Percentiles rank a stretch among this genome's conserved stretches.
Conservation (phyloP, 176 grass and related monocot genomes). For the Ampelocalamus luodianensis region DNA sequence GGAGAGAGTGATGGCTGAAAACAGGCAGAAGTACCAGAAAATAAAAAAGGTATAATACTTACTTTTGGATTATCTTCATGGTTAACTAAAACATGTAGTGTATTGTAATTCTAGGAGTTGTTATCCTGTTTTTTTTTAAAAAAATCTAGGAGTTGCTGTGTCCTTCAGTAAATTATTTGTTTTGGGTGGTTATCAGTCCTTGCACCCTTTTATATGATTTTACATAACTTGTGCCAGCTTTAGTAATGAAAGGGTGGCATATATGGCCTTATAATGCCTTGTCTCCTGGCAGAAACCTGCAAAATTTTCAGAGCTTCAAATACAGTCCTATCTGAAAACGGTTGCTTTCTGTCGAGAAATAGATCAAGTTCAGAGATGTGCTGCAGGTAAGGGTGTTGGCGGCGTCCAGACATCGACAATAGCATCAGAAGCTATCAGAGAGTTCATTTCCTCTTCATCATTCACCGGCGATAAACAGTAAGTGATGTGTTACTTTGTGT, state of each 20-base stretch:
- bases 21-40: conserved; percentile 97
- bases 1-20: conserved; percentile 97
- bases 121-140: too few relatives aligned
- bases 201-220: neutral
- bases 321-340: conserved; percentile 98
- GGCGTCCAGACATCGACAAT: conserved; percentile 90
- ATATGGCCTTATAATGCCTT: conserved; percentile 19
- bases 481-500: conserved; percentile 46
- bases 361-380: conserved; percentile 77
- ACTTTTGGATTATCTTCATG: conserved; percentile 31
- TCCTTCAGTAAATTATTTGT: conserved; percentile 33
- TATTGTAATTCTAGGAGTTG: neutral
- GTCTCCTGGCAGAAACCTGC: conserved; percentile 68
- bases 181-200: neutral
- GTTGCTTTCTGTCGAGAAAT: conserved; percentile 96
- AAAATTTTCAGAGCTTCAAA: conserved; percentile 98
- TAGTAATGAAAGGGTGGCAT: neutral
- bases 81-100: neutral
- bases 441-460: conserved; percentile 96
- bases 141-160: neutral
- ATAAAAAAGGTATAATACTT: conserved; percentile 75
- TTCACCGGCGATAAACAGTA: conserved; percentile 99
- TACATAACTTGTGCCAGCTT: neutral
- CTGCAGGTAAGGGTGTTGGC: conserved; percentile 74
- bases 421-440: conserved; percentile 95